Base-by-base conservation (phyloP, 192 early-diverging fungal species). In the Coemansia sp. region DNA sequence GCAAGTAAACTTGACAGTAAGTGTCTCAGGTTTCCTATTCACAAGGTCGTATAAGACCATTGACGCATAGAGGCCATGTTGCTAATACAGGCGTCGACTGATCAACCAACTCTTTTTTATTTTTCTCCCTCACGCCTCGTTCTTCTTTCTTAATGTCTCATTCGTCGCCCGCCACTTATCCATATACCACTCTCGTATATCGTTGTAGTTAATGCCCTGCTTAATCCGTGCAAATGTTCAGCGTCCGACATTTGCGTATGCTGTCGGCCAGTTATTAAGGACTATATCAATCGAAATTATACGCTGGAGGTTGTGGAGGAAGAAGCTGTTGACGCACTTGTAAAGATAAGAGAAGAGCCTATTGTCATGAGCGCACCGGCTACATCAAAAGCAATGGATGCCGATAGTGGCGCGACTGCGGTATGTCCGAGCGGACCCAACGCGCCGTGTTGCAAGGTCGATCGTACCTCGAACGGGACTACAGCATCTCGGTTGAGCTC, bases 151-250 rank as follows among this genome's bases (percentile, higher is more conserved):
- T 30, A 55, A 34, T 30, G 53, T 30, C 53, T 18, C 27, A 40
- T 16, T 40, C n/a, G 18, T 22, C 29, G 24, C 44, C 47, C 22
- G 49, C 49, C 47, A 16, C 47, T 47, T 32, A 7, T 35, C 39
- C 39, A 40, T 40, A 13, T 40, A 9, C 39, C 39, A 15, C 39
- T 53, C 50, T n/a, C 37, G 13, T 29, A 16, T 40, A 41, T 22
- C 27, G 11, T 24, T 70, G 74, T 72, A 72, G 76, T 84, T n/a
- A 62, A 78, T 34, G 74, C 70, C 39, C 60, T 84, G 60, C 78
- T 84, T 9, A 84, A 84, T 60, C 83, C 83, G 35, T 84, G 83
- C 58, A 55, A 71, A 27, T 84, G 83, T 58, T 66, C 68, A 3
- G 59, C 71, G 16, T 56, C 68, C 38, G 50, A 62, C 38, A 71